Evolutionary conservation across 768 basidiomycete genomes (phyloP), one percentile per base, ranked within the genome.

Genomic region (Mycena vulgaris): DNA sequence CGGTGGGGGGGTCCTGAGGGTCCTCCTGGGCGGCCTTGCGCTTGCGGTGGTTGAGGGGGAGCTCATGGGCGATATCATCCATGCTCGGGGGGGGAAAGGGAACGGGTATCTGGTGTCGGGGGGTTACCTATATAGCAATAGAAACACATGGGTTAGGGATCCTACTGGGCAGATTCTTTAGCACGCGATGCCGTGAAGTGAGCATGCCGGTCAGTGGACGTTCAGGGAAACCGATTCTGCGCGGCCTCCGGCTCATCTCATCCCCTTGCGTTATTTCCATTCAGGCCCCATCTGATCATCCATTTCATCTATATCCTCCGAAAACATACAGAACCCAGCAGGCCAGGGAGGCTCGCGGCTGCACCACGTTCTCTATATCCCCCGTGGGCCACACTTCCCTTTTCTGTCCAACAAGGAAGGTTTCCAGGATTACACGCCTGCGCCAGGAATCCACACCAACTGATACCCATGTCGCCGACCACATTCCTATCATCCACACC

Each of bases 11-110:
- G 51, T 85, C 80, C 33, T 78, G 78, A 33, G 69, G 62, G 76
- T 87, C 86, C 75, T 92, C 89, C 31, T 77, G 62, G 78, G 87
- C 87, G 0, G 90, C 87, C 81, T 94, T 93, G 74, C 92, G 89
- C 80, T 93, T 93, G 77, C 89, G 86, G 77, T 85, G 84, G 85
- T 86, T 81, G 33, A 85, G 75, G 68, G 86, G 86, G 73, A 82
- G 79, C 63, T 85, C 83, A 70, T 90, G 88, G 74, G 88, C 85
- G 72, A 89, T 84, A 84, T 90, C 86, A 83, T 91, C 89, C 90
- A 92, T 92, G 70, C 62, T 57, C 58, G 33, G 40, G 49, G 65
- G 74, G 75, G 73, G 72, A 75, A 73, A 74, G 74, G 77, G 72
- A 80, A 80, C 31, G 16, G 57, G 58, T 13, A 62, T 49, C 49